A percentile compares a stretch with the other conserved stretches of the same genome.
phyloP scores from a whole-genome alignment of 2,329 filamentous ascomycete species.

The Nemania serpens region DNA sequence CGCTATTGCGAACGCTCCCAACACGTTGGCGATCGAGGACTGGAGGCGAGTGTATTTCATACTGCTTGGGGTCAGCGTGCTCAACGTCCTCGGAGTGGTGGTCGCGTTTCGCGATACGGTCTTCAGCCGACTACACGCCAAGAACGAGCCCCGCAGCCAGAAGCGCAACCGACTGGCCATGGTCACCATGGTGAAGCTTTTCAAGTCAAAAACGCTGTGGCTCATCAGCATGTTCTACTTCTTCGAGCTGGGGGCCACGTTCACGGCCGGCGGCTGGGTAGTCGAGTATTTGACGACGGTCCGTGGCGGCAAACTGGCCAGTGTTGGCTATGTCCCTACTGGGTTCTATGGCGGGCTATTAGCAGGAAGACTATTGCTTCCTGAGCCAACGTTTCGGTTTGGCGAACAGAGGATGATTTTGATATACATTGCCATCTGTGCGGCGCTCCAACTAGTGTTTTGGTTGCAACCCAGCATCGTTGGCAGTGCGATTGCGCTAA shows the following conservation, averaged over 20 bases:
- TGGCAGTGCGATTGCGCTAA: slow-evolving; percentile 54
- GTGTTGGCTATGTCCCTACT: slow-evolving; percentile 61
- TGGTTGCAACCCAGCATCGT: slow-evolving; percentile 69
- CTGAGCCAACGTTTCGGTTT: slow-evolving; percentile 62
- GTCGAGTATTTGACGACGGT: slow-evolving; percentile 67
- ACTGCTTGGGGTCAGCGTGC: slow-evolving; percentile 55
- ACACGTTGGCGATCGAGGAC: slow-evolving; percentile 34
- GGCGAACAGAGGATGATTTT: slow-evolving; percentile 64
- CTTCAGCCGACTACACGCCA: slow-evolving; percentile 33
- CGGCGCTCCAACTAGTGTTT: slow-evolving; percentile 62
- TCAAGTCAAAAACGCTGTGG: slow-evolving; percentile 57
- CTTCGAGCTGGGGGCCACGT: slow-evolving; percentile 60
- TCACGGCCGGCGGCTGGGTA: slow-evolving; percentile 66
- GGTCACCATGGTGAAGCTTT: slow-evolving; percentile 49
- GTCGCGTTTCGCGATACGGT: slow-evolving; percentile 57
- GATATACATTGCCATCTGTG: slow-evolving; percentile 55
- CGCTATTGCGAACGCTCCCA: slow-evolving; percentile 48
- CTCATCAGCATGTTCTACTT: slow-evolving; percentile 66
- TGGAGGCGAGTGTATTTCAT: slow-evolving; percentile 64
- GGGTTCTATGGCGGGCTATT: slow-evolving; percentile 63
- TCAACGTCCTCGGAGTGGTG: slow-evolving; percentile 54
- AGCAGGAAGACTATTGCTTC: slow-evolving; percentile 60
- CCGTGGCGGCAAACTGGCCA: slow-evolving; percentile 59
- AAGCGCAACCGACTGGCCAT: slow-evolving; percentile 45
- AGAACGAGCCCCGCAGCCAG: slow-evolving; percentile 1